phyloP scores from a whole-genome alignment of 176 grass and related monocot genomes.

The Aegilops sharonensis region DNA sequence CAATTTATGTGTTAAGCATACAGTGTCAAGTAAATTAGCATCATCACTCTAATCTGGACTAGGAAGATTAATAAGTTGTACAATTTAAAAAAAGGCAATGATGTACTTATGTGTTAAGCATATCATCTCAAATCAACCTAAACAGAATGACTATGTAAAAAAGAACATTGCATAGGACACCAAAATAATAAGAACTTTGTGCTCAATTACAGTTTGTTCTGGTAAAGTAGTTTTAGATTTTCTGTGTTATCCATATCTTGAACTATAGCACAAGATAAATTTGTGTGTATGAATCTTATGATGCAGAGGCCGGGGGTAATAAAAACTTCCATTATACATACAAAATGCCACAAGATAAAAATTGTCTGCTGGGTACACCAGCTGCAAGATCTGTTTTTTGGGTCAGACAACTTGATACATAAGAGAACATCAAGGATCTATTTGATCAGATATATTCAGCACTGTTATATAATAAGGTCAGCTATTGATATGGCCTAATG shows the following conservation, averaged over 20 bases:
- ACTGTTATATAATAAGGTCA: background rate
- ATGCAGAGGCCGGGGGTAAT: background rate
- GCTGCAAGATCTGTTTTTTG: background rate
- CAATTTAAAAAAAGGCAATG: background rate
- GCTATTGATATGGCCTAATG: background rate
- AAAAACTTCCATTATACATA: background rate
- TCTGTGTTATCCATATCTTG: background rate
- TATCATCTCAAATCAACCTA: background rate
- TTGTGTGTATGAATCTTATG: background rate
- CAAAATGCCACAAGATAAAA: background rate
- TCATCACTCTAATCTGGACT: constrained; percentile 8
- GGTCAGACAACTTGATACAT: constrained; percentile 10
- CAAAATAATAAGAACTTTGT: constrained; percentile 11
- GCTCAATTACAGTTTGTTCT: background rate
- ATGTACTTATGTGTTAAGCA: background rate
- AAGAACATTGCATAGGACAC: background rate
- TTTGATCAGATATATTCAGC: background rate
- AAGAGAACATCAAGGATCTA: background rate
- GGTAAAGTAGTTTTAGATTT: background rate
- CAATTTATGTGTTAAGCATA: constrained; percentile 5
- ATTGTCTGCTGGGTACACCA: background rate
- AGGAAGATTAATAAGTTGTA: background rate
- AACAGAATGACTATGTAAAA: background rate
- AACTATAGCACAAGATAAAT: constrained; percentile 8
- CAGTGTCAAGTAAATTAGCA: background rate